A percentile compares a stretch with the other conserved stretches of the same genome.
These are phyloP conservation scores for Aurifilum marmelostoma DNA, from an alignment of 2,329 filamentous ascomycete genomes.

Conservation along the genomic window DNA sequence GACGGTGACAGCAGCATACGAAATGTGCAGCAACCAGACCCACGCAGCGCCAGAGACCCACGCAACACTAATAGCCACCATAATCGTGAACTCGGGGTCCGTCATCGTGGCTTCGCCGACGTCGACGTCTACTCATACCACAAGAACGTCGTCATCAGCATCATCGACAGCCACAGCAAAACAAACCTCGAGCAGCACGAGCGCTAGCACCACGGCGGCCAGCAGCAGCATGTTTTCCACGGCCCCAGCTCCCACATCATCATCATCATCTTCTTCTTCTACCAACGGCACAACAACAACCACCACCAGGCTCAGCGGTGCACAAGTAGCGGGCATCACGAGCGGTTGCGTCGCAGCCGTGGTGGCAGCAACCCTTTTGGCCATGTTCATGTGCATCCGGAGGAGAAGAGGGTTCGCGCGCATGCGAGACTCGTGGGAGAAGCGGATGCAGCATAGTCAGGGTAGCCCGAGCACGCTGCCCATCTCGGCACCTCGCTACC, in stretches of 20 bases:
- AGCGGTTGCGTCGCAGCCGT: slow-evolving; percentile 56
- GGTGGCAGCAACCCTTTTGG: slow-evolving; percentile 50
- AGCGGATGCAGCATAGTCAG: slow-evolving; percentile 19
- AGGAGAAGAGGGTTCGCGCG: slow-evolving; percentile 38
- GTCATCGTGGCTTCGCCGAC: slow-evolving; percentile 36
- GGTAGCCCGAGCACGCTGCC: slow-evolving; percentile 48
- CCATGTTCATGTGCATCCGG: slow-evolving; percentile 17
- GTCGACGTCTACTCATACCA: slow-evolving; percentile 25
- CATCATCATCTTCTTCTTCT: not conserved
- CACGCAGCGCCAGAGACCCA: slow-evolving; percentile 61
- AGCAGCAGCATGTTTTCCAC: slow-evolving; percentile 4
- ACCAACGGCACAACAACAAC: not conserved
- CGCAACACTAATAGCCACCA: slow-evolving; percentile 59
- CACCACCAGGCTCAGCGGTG: slow-evolving; percentile 37
- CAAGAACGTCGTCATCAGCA: slow-evolving; percentile 21
- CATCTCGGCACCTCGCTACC: slow-evolving; percentile 47
- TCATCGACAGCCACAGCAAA: slow-evolving; percentile 24
- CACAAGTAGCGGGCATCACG: slow-evolving; percentile 61
- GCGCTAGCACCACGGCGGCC: slow-evolving; percentile 72
- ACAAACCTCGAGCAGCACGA: slow-evolving; percentile 46
- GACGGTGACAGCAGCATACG: slow-evolving; percentile 54
- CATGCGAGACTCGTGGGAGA: slow-evolving; percentile 42
- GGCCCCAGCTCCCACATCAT: slow-evolving; percentile 20
- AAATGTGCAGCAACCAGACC: slow-evolving; percentile 59
- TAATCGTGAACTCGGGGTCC: slow-evolving; percentile 46